Base-by-base conservation (phyloP, 768 basidiomycete species). In the Suillus subluteus region DNA sequence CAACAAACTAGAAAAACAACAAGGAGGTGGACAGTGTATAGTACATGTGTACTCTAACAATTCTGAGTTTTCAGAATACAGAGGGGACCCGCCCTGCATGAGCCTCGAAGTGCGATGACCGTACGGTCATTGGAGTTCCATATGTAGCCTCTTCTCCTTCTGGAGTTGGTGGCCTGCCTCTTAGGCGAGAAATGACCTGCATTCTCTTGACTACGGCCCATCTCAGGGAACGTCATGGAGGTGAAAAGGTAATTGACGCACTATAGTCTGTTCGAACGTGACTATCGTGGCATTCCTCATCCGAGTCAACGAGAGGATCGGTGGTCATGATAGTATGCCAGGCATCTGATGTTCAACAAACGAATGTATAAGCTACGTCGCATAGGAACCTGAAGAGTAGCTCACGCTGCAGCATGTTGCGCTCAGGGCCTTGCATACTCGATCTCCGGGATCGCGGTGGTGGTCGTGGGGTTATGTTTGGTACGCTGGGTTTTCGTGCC, bases 221-320 rank as follows among this genome's bases (percentile, higher is more conserved):
- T 43, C 16, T 69, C 61, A 54, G 68, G 73, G 63, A 66, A 66
- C 32, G 41, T 64, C 13, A 21, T n/a, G 11, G 26, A 43, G 16
- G 11, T 21, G 18, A 30, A 30, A 61, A 61, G 16, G 3, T 9
- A 3, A 43, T 43, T 18, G 23, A 61, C 86, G 63, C 67, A 92
- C 91, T 76, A 70, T 91, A 91, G 70, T 92, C 91, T 58, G 84
- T 79, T 40, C 87, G 84, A 43, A 84, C 80, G 69, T 90, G 81
- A 70, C 90, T 89, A 71, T 92, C 90, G 16, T 80, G 83, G 58
- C 79, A 78, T 72, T 91, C 90, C 52, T 91, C 90, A 66, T 92
- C 92, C 37, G 92, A 93, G 75, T 92, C 91, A 61, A 82, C 77
- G 37, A 93, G 79, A n/a, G 92, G 88, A 72, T 94, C 92, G 44